These are phyloP conservation scores for Yamadazyma laniorum DNA, from an alignment of 805 yeast genomes.

Conservation along the genomic window DNA sequence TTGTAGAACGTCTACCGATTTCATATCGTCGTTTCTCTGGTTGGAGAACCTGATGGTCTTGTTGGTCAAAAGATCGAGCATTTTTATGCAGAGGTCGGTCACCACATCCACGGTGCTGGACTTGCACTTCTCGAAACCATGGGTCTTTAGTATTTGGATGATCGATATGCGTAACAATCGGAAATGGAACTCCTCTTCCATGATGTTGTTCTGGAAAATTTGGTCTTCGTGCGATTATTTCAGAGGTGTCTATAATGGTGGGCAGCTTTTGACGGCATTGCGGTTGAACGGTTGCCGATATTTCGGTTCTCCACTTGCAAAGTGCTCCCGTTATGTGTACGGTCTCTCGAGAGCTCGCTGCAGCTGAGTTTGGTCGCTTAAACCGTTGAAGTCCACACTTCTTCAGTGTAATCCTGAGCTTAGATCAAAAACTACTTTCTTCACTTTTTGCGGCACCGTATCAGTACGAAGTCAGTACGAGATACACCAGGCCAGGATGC, in stretches of 20 bases:
- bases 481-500: too few relatives aligned
- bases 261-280: not conserved
- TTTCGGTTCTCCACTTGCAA: too few relatives aligned
- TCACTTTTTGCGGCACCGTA: too few relatives aligned
- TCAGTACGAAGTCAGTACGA: too few relatives aligned
- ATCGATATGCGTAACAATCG: slow-evolving; percentile 38
- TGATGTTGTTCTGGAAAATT: not conserved
- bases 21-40: slow-evolving; percentile 42
- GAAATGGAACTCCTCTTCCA: slow-evolving; percentile 43
- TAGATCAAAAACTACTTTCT: too few relatives aligned
- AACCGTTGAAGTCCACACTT: too few relatives aligned
- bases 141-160: slow-evolving; percentile 64
- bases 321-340: too few relatives aligned
- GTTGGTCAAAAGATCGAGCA: slow-evolving; percentile 51
- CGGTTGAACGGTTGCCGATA: too few relatives aligned
- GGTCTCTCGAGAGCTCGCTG: too few relatives aligned
- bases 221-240: not conserved
- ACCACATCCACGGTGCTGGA: slow-evolving; percentile 69
- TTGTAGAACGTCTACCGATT: slow-evolving; percentile 65
- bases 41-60: slow-evolving; percentile 52
- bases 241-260: too few relatives aligned
- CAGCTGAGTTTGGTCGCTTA: too few relatives aligned
- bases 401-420: too few relatives aligned
- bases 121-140: slow-evolving; percentile 79
- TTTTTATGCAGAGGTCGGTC: slow-evolving; percentile 73